A percentile compares a stretch with the other conserved stretches of the same genome.
Conservation (phyloP, 257 asterid species). For the Apocynum venetum region DNA sequence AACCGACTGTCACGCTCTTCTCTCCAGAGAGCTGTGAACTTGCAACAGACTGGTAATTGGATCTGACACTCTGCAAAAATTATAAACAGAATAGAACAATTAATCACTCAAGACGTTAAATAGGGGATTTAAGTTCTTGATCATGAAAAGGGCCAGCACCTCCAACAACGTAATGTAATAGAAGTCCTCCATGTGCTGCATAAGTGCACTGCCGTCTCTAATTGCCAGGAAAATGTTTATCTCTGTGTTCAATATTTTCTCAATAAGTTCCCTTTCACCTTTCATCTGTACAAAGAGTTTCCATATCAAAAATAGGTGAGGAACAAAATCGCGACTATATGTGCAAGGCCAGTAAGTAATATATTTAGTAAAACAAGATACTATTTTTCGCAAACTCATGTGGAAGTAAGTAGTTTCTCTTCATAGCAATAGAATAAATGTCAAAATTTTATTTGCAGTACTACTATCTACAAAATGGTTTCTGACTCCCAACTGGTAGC, state of each 20-base stretch:
- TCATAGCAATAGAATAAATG: neutral
- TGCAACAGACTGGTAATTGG: conserved; percentile 54
- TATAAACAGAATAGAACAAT: neutral
- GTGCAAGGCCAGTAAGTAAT: neutral
- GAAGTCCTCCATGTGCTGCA: conserved; percentile 99
- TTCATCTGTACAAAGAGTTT: conserved; percentile 57
- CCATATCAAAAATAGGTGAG: neutral
- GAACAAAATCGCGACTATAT: neutral
- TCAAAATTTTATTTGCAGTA: neutral
- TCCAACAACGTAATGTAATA: conserved; percentile 78
- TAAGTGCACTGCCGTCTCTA: conserved; percentile 96
- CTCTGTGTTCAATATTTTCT: conserved; percentile 89
- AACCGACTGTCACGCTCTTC: conserved; percentile 29
- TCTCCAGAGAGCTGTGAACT: conserved; percentile 37
- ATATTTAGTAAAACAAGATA: neutral
- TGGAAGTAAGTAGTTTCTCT: neutral
- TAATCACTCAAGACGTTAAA: neutral
- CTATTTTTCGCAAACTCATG: neutral
- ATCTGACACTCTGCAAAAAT: conserved; percentile 59
- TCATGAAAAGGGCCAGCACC: conserved; percentile 36
- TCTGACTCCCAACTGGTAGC: neutral
- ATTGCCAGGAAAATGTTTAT: conserved; percentile 85
- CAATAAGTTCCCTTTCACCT: conserved; percentile 89
- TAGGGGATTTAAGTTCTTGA: neutral
- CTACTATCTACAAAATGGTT: neutral